These are phyloP conservation scores for Pythium myriotylum DNA, from an alignment of 352 stramenopile genomes.

Conservation along the genomic window DNA sequence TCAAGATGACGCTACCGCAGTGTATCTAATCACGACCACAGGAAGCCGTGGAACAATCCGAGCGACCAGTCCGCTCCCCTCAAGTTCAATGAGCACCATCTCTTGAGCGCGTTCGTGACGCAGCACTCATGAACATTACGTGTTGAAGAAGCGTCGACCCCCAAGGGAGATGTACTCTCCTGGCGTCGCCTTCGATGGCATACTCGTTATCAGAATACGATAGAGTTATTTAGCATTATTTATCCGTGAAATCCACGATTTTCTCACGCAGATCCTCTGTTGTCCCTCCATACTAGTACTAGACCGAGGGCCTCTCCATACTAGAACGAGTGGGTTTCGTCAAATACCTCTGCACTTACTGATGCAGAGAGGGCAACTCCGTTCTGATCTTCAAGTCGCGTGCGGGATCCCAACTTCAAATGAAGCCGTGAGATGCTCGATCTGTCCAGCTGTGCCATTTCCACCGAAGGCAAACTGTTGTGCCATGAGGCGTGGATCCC, in stretches of 20 bases:
- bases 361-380: too few relatives aligned
- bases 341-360: too few relatives aligned
- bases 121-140: background rate
- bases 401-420: too few relatives aligned
- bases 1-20: background rate
- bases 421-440: too few relatives aligned
- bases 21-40: background rate
- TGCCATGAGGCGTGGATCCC: too few relatives aligned
- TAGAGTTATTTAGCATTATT: slow-evolving; percentile 11
- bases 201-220: slow-evolving; percentile 15
- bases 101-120: background rate
- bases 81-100: background rate
- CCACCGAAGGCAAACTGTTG: too few relatives aligned
- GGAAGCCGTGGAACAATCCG: slow-evolving; percentile 14
- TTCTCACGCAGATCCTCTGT: background rate
- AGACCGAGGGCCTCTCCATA: too few relatives aligned
- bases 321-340: too few relatives aligned
- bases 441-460: too few relatives aligned
- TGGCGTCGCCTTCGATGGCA: background rate
- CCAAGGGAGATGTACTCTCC: background rate
- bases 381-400: too few relatives aligned
- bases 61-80: background rate
- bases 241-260: background rate
- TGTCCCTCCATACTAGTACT: too few relatives aligned
- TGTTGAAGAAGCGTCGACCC: slow-evolving; percentile 8